Conservation (phyloP, 106 monocot species). For the Allium sativum region DNA sequence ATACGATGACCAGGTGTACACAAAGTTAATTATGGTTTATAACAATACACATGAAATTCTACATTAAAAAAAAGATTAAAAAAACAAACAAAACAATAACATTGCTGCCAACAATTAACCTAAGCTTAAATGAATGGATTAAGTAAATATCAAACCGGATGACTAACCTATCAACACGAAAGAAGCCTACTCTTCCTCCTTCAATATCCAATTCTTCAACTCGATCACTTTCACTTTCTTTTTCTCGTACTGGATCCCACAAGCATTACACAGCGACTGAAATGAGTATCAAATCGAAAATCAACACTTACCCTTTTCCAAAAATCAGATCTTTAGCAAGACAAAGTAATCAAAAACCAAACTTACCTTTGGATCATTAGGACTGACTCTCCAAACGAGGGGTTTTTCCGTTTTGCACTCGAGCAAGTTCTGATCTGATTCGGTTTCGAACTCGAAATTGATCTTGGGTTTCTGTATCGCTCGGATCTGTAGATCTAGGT, state of each 20-base stretch:
- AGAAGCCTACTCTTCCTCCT: conserved; percentile 17
- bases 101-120: not conserved
- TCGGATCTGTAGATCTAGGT: too few relatives aligned
- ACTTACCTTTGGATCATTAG: conserved; percentile 15
- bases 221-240: conserved; percentile 11
- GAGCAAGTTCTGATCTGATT: conserved; percentile 8
- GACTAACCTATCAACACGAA: conserved; percentile 17
- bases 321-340: not conserved
- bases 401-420: conserved; percentile 17
- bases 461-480: too few relatives aligned
- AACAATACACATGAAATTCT: too few relatives aligned
- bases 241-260: conserved; percentile 20
- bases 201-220: not conserved
- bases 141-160: conserved; percentile 17
- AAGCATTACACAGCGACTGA: conserved; percentile 26
- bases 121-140: not conserved
- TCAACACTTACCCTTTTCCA: too few relatives aligned
- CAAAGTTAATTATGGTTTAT: too few relatives aligned
- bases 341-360: not conserved
- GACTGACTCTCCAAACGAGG: conserved; percentile 21
- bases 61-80: too few relatives aligned
- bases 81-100: too few relatives aligned
- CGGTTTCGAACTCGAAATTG: not conserved
- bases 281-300: not conserved
- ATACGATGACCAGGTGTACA: too few relatives aligned